Conservation (phyloP, 805 yeast species). For the Hanseniaspora guilliermondii region DNA sequence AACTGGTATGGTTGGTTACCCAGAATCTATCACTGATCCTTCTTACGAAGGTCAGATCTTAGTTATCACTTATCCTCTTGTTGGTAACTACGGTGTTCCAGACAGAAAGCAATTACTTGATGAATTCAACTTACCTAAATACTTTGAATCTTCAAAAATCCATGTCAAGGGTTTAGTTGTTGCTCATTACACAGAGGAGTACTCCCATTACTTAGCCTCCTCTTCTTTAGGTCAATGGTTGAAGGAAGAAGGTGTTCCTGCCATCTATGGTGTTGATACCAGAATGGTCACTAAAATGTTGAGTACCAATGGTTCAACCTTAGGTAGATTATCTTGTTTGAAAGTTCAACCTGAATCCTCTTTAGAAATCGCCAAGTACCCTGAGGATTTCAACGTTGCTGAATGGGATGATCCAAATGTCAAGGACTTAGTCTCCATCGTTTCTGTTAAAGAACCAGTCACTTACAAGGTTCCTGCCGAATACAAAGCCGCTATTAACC, state of each 20-base stretch:
- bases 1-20: constrained; percentile 99
- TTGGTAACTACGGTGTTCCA: constrained; percentile 98
- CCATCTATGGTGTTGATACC: constrained; percentile 95
- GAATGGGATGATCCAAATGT: constrained; percentile 91
- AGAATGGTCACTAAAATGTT: constrained; percentile 86
- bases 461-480: constrained; percentile 58
- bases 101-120: constrained; percentile 58
- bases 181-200: constrained; percentile 80
- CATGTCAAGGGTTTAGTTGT: constrained; percentile 95
- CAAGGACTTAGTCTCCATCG: constrained; percentile 82
- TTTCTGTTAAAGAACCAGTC: constrained; percentile 65
- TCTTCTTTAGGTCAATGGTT: constrained; percentile 92
- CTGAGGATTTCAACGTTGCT: constrained; percentile 51
- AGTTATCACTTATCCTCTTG: constrained; percentile 91
- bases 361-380: constrained; percentile 39
- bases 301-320: constrained; percentile 83
- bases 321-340: constrained; percentile 74
- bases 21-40: constrained; percentile 95
- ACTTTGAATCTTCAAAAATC: constrained; percentile 83
- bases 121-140: constrained; percentile 69
- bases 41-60: constrained; percentile 95
- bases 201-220: constrained; percentile 83
- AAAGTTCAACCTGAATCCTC: constrained; percentile 27
- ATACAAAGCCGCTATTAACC: constrained; percentile 22
- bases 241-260: constrained; percentile 82